Conservation (phyloP, 1,139 yeast species). For the Candida buenavistaensis region DNA sequence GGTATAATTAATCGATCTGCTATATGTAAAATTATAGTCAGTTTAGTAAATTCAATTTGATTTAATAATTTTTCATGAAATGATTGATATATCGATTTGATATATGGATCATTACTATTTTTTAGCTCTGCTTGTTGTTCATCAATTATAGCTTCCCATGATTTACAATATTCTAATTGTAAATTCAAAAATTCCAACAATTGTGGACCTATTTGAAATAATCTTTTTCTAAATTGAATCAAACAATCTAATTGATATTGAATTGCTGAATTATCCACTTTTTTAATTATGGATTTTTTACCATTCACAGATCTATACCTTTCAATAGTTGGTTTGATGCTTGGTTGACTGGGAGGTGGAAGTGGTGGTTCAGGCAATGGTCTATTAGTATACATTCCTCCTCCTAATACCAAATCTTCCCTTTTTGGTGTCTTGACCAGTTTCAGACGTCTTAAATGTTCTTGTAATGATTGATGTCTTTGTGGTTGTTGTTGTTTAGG, state of each 20-base stretch:
- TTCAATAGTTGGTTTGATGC: constrained; percentile 7
- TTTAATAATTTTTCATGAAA: constrained; percentile 11
- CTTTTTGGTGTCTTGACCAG: constrained; percentile 4
- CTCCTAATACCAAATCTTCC: constrained; percentile 2
- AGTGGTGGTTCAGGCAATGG: constrained; percentile 2
- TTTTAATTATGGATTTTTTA: constrained; percentile 1
- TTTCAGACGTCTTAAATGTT: constrained; percentile 3
- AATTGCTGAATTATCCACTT: constrained; percentile 7
- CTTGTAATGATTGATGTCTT: constrained; percentile 11
- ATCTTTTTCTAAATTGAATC: constrained; percentile 9
- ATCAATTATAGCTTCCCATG: constrained; percentile 12
- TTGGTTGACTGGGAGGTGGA: constrained; percentile 5
- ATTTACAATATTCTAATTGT: constrained; percentile 13
- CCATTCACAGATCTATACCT: constrained; percentile 5
- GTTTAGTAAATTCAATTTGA: constrained; percentile 14
- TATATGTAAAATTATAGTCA: constrained; percentile 12
- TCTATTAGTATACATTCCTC: not conserved
- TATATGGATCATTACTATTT: constrained; percentile 3
- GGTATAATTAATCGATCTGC: constrained; percentile 13
- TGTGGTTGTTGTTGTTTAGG: constrained; percentile 7
- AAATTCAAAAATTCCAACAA: constrained; percentile 12
- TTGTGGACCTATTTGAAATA: constrained; percentile 13
- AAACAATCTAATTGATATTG: constrained; percentile 12
- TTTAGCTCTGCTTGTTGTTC: constrained; percentile 3
- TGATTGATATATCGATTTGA: constrained; percentile 10